Conservation (phyloP, 2,329 filamentous ascomycete genomes). For the Ilyonectria robusta region DNA sequence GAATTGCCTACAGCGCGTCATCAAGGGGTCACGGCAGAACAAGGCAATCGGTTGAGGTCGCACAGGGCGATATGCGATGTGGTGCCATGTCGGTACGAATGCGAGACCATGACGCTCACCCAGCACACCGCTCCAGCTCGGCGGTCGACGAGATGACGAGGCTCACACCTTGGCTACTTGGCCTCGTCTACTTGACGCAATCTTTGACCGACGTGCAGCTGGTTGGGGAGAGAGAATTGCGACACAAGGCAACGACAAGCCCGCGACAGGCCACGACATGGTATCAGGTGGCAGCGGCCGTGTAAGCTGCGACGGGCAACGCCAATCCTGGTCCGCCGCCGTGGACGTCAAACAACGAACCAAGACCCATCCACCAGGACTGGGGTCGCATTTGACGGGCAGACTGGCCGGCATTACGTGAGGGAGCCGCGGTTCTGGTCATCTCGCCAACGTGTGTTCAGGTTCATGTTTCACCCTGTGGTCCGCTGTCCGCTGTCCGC, state of each 20-base stretch:
- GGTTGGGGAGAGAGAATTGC: conserved; percentile 6
- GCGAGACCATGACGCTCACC: conserved; percentile 3
- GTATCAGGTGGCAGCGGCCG: not conserved
- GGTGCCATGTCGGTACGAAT: conserved; percentile 2
- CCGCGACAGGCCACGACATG: conserved; percentile 8
- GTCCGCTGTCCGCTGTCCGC: not conserved
- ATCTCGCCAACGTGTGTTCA: conserved; percentile 1
- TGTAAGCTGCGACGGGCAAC: not conserved
- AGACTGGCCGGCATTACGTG: conserved; percentile 7
- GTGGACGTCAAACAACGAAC: conserved; percentile 6
- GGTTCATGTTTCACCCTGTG: conserved; percentile 22
- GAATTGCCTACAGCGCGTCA: not conserved
- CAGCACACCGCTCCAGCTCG: conserved; percentile 6
- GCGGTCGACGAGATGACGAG: conserved; percentile 15
- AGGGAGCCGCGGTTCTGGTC: not conserved
- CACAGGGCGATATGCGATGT: not conserved
- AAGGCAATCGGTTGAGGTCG: conserved; percentile 1
- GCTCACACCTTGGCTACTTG: conserved; percentile 5
- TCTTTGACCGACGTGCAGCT: conserved; percentile 10
- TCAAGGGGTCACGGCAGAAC: not conserved
- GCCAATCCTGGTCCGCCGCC: not conserved
- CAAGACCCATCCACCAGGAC: not conserved
- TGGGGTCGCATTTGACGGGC: not conserved
- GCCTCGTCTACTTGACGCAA: conserved; percentile 11
- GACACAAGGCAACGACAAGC: conserved; percentile 4